These are phyloP conservation scores for Citropsis articulata DNA, from an alignment of 345 rosid species.

Conservation along the genomic window DNA sequence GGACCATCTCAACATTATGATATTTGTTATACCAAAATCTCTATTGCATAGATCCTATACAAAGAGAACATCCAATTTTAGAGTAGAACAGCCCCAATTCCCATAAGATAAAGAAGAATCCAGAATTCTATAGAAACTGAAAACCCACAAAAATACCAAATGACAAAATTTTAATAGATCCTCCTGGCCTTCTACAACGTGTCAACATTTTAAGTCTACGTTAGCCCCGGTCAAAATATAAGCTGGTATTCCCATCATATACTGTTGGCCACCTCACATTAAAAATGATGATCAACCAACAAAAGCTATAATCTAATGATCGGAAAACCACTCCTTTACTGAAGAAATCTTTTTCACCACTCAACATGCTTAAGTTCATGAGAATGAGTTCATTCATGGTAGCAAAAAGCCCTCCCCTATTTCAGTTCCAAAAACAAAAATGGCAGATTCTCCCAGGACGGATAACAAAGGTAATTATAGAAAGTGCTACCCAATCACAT, in stretches of 20 bases:
- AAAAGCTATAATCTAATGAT: neutral
- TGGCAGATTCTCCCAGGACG: neutral
- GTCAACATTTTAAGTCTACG: neutral
- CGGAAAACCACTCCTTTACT: neutral
- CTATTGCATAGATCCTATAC: neutral
- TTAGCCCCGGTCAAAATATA: neutral
- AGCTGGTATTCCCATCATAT: neutral
- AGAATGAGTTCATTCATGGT: neutral
- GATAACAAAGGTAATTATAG: neutral
- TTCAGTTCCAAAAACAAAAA: neutral
- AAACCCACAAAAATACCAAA: too few relatives aligned
- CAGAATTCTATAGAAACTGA: neutral
- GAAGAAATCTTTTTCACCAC: neutral
- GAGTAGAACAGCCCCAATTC: neutral
- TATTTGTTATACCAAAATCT: neutral
- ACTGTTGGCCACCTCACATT: neutral
- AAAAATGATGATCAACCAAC: neutral
- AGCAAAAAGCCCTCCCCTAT: neutral
- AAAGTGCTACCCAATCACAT: neutral
- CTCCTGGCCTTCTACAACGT: neutral
- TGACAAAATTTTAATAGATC: neutral
- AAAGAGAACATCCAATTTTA: neutral
- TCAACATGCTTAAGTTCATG: neutral
- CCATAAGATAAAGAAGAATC: neutral
- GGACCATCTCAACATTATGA: neutral